These are phyloP conservation scores for Boletus mariae DNA, from an alignment of 1,284 basidiomycete genomes.

Conservation along the genomic window DNA sequence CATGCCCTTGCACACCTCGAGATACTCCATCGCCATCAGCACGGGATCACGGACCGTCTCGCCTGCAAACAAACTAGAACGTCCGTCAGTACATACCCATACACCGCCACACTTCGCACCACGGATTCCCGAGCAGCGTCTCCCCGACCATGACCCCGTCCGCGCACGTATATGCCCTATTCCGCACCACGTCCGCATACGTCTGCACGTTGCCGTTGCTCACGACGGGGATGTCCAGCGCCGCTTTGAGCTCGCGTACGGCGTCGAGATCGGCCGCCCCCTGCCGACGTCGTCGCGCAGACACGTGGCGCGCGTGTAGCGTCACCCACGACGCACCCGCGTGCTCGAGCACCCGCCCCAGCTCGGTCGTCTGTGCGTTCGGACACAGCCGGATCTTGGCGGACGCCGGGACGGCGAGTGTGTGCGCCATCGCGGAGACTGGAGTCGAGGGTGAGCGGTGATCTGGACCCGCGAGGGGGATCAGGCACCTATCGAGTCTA, in stretches of 20 bases:
- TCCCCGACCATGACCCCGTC: constrained; percentile 80
- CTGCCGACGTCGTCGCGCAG: constrained; percentile 60
- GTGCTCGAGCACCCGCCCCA: constrained; percentile 55
- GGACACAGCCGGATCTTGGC: constrained; percentile 60
- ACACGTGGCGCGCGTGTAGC: constrained; percentile 69
- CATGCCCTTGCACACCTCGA: constrained; percentile 49
- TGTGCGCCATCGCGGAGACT: constrained; percentile 57
- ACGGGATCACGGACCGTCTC: constrained; percentile 54
- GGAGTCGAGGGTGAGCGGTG: background rate
- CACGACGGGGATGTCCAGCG: constrained; percentile 54
- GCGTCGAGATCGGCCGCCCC: constrained; percentile 63
- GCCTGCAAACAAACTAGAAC: constrained; percentile 45
- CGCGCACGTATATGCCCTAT: constrained; percentile 55
- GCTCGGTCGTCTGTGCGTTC: constrained; percentile 48
- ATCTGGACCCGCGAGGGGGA: too few species aligned
- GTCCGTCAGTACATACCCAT: background rate
- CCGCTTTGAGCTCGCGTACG: constrained; percentile 52
- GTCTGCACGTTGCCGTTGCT: constrained; percentile 74
- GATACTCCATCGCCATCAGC: constrained; percentile 59
- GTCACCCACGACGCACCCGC: constrained; percentile 65
- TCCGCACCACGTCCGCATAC: constrained; percentile 53
- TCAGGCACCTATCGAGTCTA: constrained; percentile 46
- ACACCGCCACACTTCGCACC: constrained; percentile 35
- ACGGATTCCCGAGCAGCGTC: constrained; percentile 64
- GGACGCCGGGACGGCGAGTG: constrained; percentile 58